These are phyloP conservation scores for Phyllosticta paracitricarpa DNA, from an alignment of 2,329 filamentous ascomycete species.

Conservation along the genomic window DNA sequence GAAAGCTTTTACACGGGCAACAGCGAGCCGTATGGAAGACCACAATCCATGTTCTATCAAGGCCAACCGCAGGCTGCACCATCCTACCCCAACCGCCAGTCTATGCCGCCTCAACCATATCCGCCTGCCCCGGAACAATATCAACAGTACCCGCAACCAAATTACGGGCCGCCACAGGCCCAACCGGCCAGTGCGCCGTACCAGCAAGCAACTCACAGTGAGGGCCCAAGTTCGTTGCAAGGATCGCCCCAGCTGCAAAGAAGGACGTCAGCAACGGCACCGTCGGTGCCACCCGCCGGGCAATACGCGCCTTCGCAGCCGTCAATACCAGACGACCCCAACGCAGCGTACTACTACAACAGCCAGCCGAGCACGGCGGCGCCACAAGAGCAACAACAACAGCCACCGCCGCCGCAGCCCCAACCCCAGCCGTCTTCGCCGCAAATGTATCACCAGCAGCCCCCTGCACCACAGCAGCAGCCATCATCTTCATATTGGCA, in stretches of 20 bases:
- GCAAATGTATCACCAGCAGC: constrained; percentile 11
- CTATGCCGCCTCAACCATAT: constrained; percentile 19
- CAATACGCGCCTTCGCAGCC: constrained; percentile 25
- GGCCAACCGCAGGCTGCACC: constrained; percentile 32
- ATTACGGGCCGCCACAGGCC: constrained; percentile 14
- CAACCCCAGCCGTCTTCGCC: constrained; percentile 11
- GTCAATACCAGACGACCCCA: constrained; percentile 22
- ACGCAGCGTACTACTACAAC: constrained; percentile 17
- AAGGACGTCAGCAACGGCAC: constrained; percentile 23
- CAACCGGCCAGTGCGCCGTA: constrained; percentile 19
- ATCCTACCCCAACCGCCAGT: constrained; percentile 26
- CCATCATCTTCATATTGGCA: constrained; percentile 12
- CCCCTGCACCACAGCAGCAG: constrained; percentile 8
- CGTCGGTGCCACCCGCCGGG: constrained; percentile 21
- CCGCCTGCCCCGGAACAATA: constrained; percentile 21
- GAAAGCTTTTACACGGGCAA: constrained; percentile 79
- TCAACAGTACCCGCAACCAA: constrained; percentile 25
- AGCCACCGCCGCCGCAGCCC: not conserved
- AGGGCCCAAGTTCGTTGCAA: constrained; percentile 26
- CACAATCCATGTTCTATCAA: constrained; percentile 44
- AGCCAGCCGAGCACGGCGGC: constrained; percentile 5
- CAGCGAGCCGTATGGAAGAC: constrained; percentile 38
- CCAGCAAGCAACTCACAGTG: constrained; percentile 18
- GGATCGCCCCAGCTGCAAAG: constrained; percentile 30
- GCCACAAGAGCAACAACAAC: constrained; percentile 13